Evolutionary conservation across 441 rosid genomes (phyloP), one percentile per base, ranked within the genome.

Genomic region (Jatropha podagrica): DNA sequence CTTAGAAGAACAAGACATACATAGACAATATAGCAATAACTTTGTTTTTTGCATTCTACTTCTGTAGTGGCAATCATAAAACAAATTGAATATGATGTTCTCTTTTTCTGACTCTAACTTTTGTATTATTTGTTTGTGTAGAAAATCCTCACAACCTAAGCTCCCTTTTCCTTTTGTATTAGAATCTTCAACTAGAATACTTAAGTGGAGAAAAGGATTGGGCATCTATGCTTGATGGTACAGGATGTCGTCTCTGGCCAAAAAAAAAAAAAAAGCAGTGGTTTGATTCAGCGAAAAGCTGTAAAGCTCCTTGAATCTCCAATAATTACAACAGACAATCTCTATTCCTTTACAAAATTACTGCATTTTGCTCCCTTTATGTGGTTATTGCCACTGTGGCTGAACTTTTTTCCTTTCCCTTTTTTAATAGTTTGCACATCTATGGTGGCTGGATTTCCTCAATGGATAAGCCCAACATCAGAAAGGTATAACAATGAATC

Each of bases 121-220:
- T 27, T 27, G 13, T 4, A 14, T 32, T 8, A 37, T 14, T 7
- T 23, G 9, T 37, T 23, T 32, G n/a, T 14, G 65, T 14, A 12
- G 41, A 59, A 23, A 59, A 56, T 9, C 20, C 27, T 56, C 13
- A 6, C 27, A 7, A 56, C 61, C 18, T 56, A 10, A 61, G 18
- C 41, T 65, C 32, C 69, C 14, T 42, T 42, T n/a, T 42, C 17
- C 52, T 20, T 65, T 42, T 20, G 69, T 7, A 44, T 44, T 7
- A 44, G 2, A 42, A 65, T 44, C 69, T 42, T 42, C 14, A 65
- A n/a, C 51, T 27, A 42, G 37, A n/a, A 42, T 14, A 61, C 65
- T 3, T 65, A 32, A 20, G 69, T 44, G 69, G 69, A 65, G 37
- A 42, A n/a, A 42, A 65, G n/a, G 10, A 65, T 42, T 65, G 37